These are phyloP conservation scores for Mycena latifolia DNA, from an alignment of 768 basidiomycete genomes.

Conservation along the genomic window DNA sequence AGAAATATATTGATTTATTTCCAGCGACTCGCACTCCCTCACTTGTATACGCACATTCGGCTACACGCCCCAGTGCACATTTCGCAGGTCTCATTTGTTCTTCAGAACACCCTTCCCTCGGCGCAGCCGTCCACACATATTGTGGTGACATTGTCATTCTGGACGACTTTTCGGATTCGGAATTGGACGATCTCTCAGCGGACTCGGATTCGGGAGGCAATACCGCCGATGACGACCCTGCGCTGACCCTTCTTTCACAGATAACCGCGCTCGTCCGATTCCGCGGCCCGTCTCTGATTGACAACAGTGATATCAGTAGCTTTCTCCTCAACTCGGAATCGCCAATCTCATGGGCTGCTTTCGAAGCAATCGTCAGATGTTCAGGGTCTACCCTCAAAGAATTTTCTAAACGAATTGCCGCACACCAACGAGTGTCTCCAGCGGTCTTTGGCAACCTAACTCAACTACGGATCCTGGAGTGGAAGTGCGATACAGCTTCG, in stretches of 20 bases:
- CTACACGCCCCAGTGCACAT: too few species aligned
- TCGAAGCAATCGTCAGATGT: not conserved
- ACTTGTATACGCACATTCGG: too few species aligned
- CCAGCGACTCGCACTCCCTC: too few species aligned
- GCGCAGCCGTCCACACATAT: not conserved
- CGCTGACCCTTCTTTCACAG: not conserved
- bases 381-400: constrained; percentile 3
- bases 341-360: too few species aligned
- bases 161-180: not conserved
- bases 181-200: not conserved
- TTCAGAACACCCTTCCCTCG: not conserved
- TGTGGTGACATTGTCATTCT: not conserved
- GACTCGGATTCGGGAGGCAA: not conserved
- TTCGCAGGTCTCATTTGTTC: too few species aligned
- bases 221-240: not conserved
- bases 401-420: not conserved
- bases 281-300: not conserved
- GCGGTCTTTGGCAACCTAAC: too few species aligned
- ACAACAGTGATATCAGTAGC: too few species aligned
- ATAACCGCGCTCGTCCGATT: constrained; percentile 6
- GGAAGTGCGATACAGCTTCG: too few species aligned
- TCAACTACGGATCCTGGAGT: too few species aligned
- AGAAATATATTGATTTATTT: too few species aligned
- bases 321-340: not conserved
- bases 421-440: too few species aligned